A percentile compares a stretch with the other conserved stretches of the same genome.
phyloP scores from a whole-genome alignment of 169 alveolate genomes.

The Plasmodium vivax region DNA sequence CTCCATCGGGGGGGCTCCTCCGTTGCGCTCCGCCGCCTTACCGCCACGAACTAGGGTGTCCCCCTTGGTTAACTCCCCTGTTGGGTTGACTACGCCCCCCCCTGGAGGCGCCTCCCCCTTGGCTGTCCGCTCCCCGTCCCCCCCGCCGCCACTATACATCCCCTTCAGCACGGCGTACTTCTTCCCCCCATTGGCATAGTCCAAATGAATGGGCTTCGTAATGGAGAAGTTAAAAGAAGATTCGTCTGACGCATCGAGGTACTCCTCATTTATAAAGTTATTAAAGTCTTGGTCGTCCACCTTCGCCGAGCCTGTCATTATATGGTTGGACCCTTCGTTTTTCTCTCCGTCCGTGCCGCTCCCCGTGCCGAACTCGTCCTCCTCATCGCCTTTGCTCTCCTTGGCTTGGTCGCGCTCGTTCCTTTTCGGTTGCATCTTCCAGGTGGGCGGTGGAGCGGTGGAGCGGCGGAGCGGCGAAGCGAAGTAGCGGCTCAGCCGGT shows the following conservation, averaged over 20 bases:
- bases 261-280: slow-evolving; percentile 28
- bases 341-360: not conserved
- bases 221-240: slow-evolving; percentile 15
- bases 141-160: not conserved
- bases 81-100: not conserved
- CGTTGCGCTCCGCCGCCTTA: not conserved
- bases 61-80: not conserved
- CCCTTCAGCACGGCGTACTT: not conserved
- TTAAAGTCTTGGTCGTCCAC: slow-evolving; percentile 38
- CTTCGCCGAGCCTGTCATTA: not conserved
- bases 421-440: not conserved
- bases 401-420: not conserved
- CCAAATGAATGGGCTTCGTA: slow-evolving; percentile 1
- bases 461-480: too few relatives aligned
- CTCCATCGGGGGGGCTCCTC: not conserved
- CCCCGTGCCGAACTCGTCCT: slow-evolving; percentile 2
- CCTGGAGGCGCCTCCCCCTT: not conserved
- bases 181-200: not conserved
- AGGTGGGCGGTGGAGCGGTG: not conserved
- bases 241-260: slow-evolving; percentile 5
- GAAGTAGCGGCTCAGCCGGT: too few relatives aligned
- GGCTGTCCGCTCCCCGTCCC: not conserved
- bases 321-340: not conserved
- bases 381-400: not conserved
- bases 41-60: not conserved